These are phyloP conservation scores for Croton laevigatus DNA, from an alignment of 441 rosid genomes.

Conservation along the genomic window DNA sequence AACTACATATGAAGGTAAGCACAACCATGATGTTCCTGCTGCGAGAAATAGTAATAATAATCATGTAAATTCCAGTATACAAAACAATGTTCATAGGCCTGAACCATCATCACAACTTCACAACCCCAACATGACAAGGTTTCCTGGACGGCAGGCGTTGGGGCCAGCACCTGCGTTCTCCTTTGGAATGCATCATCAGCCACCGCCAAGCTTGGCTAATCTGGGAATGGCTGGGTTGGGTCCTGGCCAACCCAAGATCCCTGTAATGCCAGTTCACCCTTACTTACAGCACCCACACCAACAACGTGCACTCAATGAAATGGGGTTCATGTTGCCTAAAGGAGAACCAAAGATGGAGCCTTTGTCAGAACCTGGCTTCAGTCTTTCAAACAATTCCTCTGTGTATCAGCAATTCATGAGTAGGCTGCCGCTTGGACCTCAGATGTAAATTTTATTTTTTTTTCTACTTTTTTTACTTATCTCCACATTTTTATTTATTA, in stretches of 20 bases:
- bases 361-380: constrained; percentile 52
- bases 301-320: constrained; percentile 39
- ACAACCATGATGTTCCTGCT: constrained; percentile 91
- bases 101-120: constrained; percentile 48
- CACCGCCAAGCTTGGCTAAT: constrained; percentile 41
- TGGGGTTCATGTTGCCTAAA: constrained; percentile 58
- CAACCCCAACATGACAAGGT: constrained; percentile 46
- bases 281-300: constrained; percentile 40
- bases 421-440: constrained; percentile 78
- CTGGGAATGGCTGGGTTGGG: constrained; percentile 65
- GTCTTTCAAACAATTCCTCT: constrained; percentile 47
- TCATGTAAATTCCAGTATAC: constrained; percentile 56
- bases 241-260: constrained; percentile 55
- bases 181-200: constrained; percentile 51
- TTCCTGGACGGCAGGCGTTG: constrained; percentile 53
- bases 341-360: constrained; percentile 84
- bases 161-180: constrained; percentile 51
- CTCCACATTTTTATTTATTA: constrained; percentile 2
- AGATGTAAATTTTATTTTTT: constrained; percentile 41
- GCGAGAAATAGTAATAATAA: constrained; percentile 87
- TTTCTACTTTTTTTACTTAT: background rate
- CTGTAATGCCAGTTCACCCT: constrained; percentile 56
- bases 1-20: constrained; percentile 96
- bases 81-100: constrained; percentile 39
- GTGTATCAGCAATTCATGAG: constrained; percentile 79